Base-by-base conservation (phyloP, 129 eudicot genomes). In the Escallonia herrerae region DNA sequence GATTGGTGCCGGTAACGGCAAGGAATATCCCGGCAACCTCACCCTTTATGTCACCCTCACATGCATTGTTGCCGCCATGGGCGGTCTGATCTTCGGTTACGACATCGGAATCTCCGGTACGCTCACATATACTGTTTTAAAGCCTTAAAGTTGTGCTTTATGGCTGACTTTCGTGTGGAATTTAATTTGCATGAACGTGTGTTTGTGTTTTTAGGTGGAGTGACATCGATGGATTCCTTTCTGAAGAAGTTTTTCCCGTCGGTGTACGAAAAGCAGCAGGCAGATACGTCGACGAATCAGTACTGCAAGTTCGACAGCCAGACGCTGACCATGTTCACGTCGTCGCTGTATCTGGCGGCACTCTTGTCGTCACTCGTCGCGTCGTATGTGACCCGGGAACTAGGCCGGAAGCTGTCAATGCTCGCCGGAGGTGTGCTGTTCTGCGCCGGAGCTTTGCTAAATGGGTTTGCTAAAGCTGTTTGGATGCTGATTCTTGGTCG, bases 31-130 rank as follows among this genome's bases (percentile, higher is more conserved):
- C 66, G 97, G 97, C 5, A 69, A 91, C 67, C 84, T 87, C 13
- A 91, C 97, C 43, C 77, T 62, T 2, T 84, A 82, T 60, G 97
- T 91, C 65, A 60, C 80, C 14, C 51, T 80, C 4, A 87, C 95
- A 43, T 91, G 97, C 71, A 79, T 91, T 60, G 81, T 91, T 63
- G 97, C 97, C 0, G 95, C 95, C 84, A 91, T 87, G 95, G 97
- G 97, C 57, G 97, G 97, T 47, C 86, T 91, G 57, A 91, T 91
- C 62, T 87, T 91, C 76, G 97, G 97, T 69, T 91, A 91, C 70
- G 97, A 91, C 55, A 87, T 91, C 53, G 97, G 97, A 50, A 91
- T 91, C 57, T 91, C 97, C 40, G 97, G 97, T 90, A 80, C 15
- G 47, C 2, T 48, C 40, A 22, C 11, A 37, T 6, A 12, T 38